phyloP scores from a whole-genome alignment of 768 basidiomycete genomes.

The Epithele typhae region DNA sequence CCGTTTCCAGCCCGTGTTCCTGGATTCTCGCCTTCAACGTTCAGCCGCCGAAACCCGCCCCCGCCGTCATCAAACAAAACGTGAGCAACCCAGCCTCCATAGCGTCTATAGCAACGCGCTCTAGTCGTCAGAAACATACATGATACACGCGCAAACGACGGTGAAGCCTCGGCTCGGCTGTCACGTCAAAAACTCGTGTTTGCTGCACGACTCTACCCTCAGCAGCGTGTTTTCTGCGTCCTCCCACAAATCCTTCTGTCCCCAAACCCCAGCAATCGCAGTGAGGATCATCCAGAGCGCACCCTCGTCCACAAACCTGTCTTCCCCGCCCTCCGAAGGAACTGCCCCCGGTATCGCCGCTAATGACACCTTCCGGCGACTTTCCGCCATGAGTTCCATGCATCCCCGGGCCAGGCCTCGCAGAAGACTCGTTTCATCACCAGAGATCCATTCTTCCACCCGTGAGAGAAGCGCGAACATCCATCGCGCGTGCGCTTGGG shows the following conservation, averaged over 20 bases:
- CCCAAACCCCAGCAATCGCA: constrained; percentile 65
- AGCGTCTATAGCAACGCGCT: neutral
- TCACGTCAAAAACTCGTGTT: neutral
- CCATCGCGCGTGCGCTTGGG: constrained; percentile 67
- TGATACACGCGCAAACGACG: neutral
- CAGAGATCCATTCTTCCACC: constrained; percentile 63
- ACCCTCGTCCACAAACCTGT: constrained; percentile 29
- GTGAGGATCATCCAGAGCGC: constrained; percentile 76
- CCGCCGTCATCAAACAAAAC: no score
- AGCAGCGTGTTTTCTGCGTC: constrained; percentile 60
- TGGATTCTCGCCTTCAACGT: no score
- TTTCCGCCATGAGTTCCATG: constrained; percentile 29
- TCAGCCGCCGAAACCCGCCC: no score
- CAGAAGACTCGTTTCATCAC: constrained; percentile 74
- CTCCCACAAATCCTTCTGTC: constrained; percentile 75
- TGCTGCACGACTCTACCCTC: constrained; percentile 1
- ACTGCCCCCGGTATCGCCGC: neutral
- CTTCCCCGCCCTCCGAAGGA: neutral
- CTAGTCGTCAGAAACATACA: neutral
- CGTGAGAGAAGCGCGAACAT: constrained; percentile 70
- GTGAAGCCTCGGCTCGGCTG: no score
- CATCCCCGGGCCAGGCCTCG: constrained; percentile 75
- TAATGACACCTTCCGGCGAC: neutral
- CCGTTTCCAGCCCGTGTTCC: neutral
- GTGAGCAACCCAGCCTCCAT: no score